Conservation (phyloP, 306 rosid genomes). For the Hippophae gyantsensis region DNA sequence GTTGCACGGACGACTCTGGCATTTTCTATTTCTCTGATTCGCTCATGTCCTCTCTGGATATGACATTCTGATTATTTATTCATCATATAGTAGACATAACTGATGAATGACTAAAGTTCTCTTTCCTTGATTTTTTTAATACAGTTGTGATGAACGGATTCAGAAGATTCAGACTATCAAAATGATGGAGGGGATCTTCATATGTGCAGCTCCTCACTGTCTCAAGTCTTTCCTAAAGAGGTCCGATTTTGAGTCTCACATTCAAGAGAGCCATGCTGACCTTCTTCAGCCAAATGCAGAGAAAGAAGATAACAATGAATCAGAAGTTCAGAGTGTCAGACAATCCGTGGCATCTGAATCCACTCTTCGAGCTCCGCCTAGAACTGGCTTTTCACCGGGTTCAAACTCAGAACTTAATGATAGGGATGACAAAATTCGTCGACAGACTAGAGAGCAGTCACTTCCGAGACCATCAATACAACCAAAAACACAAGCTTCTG, state of each 20-base stretch:
- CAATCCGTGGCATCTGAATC: conserved; percentile 73
- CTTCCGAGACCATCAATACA: conserved; percentile 55
- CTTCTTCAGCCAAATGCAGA: conserved; percentile 71
- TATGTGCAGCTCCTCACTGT: conserved; percentile 98
- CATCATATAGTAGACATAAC: neutral
- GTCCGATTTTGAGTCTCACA: conserved; percentile 80
- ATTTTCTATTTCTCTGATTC: neutral
- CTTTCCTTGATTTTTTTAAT: conserved; percentile 24
- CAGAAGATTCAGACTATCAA: conserved; percentile 96
- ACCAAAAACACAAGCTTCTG: conserved; percentile 49
- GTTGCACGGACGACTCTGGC: neutral
- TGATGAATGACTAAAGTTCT: conserved; percentile 14
- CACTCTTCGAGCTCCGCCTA: conserved; percentile 54
- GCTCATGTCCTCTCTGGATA: too few species aligned
- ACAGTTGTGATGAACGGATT: conserved; percentile 90
- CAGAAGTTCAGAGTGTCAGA: conserved; percentile 69
- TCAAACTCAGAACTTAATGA: conserved; percentile 71
- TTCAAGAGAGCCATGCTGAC: conserved; percentile 60
- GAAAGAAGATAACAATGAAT: conserved; percentile 76
- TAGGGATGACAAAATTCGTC: conserved; percentile 64
- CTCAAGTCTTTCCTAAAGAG: conserved; percentile 80
- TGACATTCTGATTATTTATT: neutral
- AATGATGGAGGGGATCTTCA: conserved; percentile 95
- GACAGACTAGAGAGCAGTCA: conserved; percentile 65
- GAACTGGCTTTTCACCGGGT: conserved; percentile 70